Evolutionary conservation across 306 rosid species (phyloP).

Genomic region (Lupinus albus): DNA sequence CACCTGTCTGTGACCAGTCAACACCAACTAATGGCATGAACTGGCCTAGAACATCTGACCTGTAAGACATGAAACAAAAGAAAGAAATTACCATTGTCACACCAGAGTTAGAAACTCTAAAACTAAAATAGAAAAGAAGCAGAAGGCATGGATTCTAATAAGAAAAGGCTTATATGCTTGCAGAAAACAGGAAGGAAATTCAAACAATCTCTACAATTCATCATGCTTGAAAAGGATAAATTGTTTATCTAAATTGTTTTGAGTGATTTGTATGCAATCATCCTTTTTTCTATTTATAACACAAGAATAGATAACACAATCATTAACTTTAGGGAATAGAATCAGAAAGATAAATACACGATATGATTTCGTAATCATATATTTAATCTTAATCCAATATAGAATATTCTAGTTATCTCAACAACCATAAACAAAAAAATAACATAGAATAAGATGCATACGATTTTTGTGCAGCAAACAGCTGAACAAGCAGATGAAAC

Average conservation of each 20-base stretch:
- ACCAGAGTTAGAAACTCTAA: background rate
- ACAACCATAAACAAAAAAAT: background rate
- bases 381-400: no score
- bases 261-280: no score
- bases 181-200: slow-evolving; percentile 21
- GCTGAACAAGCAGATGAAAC: background rate
- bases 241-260: no score
- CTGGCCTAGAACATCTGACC: slow-evolving; percentile 99
- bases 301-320: no score
- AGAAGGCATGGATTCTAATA: background rate
- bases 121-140: slow-evolving; percentile 20
- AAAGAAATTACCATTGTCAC: slow-evolving; percentile 31
- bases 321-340: no score
- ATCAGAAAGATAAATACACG: no score
- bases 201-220: background rate
- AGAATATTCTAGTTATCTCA: no score
- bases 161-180: background rate
- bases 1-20: slow-evolving; percentile 99
- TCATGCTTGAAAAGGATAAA: no score
- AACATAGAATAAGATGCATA: background rate
- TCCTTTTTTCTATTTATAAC: no score
- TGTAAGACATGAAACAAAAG: slow-evolving; percentile 44
- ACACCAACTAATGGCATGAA: slow-evolving; percentile 99
- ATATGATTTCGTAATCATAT: no score
- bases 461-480: background rate